Evolutionary conservation across 345 rosid genomes (phyloP), one percentile per base, ranked within the genome.

Genomic region (Abelmoschus esculentus): DNA sequence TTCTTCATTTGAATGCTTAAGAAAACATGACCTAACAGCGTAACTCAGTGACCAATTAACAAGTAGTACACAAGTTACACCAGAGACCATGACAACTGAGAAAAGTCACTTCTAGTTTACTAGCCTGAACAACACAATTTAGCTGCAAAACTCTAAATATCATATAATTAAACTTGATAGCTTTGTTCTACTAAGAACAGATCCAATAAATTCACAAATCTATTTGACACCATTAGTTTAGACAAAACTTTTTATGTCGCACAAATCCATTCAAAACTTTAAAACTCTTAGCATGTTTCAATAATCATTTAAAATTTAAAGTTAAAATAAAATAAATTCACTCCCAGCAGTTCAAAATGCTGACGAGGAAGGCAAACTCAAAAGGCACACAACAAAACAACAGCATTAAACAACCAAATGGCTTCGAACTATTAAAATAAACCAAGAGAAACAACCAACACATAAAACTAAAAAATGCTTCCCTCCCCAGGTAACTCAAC

Each of bases 401-500:
- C 18, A 58, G 44, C 72, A 61, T 9, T 40, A 36, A 32, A 8
- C 7, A 65, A 66, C 3, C 49, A 47, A 60, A 69, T 18, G 19
- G 66, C 49, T 72, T 31, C 71, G 82, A 83, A 74, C 81, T 70
- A 40, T 38, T 32, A 57, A 64, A 53, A 61, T 14, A 64, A 64
- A 74, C 56, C 53, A 63, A 38, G 49, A 36, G 19, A 64, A 17
- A 50, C 49, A 40, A 56, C 15, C 38, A 70, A 50, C 38, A 47
- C 58, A 2, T 60, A 32, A 78, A 73, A 40, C 14, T 55, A 58
- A 8, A 57, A 57, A 61, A 17, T 56, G 38, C 50, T 65, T 47
- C 42, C 63, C 77, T 70, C 80, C 73, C 74, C 55, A 74, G 42
- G 50, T 50, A 15, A 64, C 70, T 67, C 59, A 71, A 81, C 64